These are phyloP conservation scores for Sphagnurus paluster DNA, from an alignment of 1,284 basidiomycete genomes.

Conservation along the genomic window DNA sequence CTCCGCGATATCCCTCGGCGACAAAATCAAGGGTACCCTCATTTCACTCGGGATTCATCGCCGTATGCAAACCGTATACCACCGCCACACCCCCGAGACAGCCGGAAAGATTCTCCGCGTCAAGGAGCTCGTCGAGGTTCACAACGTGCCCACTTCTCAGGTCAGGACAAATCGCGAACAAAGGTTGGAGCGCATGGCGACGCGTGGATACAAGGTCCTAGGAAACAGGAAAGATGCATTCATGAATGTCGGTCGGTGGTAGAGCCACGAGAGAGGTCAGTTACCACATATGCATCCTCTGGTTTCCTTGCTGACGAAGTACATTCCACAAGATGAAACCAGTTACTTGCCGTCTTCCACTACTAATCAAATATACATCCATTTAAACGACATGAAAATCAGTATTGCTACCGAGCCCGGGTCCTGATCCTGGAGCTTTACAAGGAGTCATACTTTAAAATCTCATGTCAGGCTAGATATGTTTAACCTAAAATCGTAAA, in stretches of 20 bases:
- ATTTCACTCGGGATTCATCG: constrained; percentile 76
- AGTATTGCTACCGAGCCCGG: too few species aligned
- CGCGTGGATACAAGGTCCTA: constrained; percentile 64
- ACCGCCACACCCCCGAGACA: constrained; percentile 66
- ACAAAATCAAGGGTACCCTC: constrained; percentile 71
- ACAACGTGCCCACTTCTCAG: constrained; percentile 68
- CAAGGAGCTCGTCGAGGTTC: constrained; percentile 86
- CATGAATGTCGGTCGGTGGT: constrained; percentile 27
- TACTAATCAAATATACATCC: neutral
- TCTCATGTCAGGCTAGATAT: too few species aligned
- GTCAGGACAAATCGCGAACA: constrained; percentile 69
- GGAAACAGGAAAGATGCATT: constrained; percentile 31
- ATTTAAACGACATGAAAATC: neutral
- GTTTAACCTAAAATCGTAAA: constrained; percentile 21
- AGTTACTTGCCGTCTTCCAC: neutral
- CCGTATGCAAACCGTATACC: constrained; percentile 82
- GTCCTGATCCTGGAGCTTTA: too few species aligned
- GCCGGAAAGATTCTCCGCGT: constrained; percentile 83
- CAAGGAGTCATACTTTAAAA: too few species aligned
- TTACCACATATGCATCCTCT: neutral
- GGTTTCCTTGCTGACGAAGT: neutral
- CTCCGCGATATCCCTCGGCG: constrained; percentile 79
- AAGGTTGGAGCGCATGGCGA: constrained; percentile 60
- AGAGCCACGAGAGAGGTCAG: constrained; percentile 6
- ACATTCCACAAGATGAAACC: neutral